Evolutionary conservation across 2,329 filamentous ascomycete species (phyloP), one percentile per base, ranked within the genome.

Genomic region (Phyllosticta ampelicida): DNA sequence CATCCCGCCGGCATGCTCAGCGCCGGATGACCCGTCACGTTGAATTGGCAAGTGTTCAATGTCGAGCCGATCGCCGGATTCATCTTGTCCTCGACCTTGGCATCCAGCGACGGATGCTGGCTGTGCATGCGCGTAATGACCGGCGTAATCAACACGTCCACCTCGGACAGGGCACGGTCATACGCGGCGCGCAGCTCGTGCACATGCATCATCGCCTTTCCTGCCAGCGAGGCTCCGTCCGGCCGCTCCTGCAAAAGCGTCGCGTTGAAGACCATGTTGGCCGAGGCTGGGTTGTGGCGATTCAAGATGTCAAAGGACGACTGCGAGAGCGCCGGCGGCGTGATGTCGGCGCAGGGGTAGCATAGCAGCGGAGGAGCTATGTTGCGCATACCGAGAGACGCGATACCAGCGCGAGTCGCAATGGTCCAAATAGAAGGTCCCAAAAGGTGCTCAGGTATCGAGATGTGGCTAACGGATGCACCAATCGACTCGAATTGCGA

Each of bases 61-160:
- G 73, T 75, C 9, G 74, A 71, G 2, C 76, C 76, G 48, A 80
- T 71, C 1, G 74, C 73, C 5, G 72, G 68, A 53, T 71, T 70
- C 56, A 75, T 70, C 63, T 76, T 75, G 13, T 75, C 73, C 60
- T 69, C 67, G 2, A 75, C 68, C 28, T 62, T 65, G 51, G 66
- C 66, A 2, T 64, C 62, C 6, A 65, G 63, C 18, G 67, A 65
- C 6, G 72, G 73, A 63, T 78, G 74, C 4, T 67, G 73, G 55
- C 72, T 73, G 0, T 73, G 77, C 1, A 78, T 74, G 0, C 72
- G 73, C 6, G 77, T 75, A 26, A 74, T 75, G 8, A 74, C 72
- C 0, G 78, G 78, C 58, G 76, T 75, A 49, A 81, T 62, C 9
- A 81, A 66, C 5, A 80, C 71, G 62, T 81, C 78, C n/a, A 75